phyloP scores from a whole-genome alignment of 75 land plant species.

The Adiantum capillusveneris region DNA sequence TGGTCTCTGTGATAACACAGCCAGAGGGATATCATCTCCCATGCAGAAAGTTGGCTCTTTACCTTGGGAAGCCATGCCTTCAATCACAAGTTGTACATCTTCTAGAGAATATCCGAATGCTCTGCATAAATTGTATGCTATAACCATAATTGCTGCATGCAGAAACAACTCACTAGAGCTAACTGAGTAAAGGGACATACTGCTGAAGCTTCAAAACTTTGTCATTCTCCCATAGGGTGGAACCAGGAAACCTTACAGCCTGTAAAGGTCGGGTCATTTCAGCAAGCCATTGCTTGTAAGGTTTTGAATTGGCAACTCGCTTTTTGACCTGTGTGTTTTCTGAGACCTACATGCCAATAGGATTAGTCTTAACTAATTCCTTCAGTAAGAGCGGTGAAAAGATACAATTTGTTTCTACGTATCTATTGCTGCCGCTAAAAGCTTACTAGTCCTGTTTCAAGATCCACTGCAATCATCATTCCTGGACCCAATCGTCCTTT shows the following conservation, averaged over 20 bases:
- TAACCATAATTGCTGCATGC: too few relatives aligned
- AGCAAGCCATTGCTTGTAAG: slow-evolving; percentile 80
- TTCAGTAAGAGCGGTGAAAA: too few relatives aligned
- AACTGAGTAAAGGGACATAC: slow-evolving; percentile 31
- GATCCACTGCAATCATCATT: slow-evolving; percentile 94
- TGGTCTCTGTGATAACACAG: slow-evolving; percentile 71
- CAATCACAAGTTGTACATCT: slow-evolving; percentile 99
- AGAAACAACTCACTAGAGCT: too few relatives aligned
- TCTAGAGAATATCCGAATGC: slow-evolving; percentile 97
- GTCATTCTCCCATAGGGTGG: slow-evolving; percentile 61
- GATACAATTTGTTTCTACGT: too few relatives aligned
- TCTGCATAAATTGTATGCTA: slow-evolving; percentile 25
- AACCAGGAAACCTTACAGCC: slow-evolving; percentile 48
- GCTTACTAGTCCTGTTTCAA: slow-evolving; percentile 78
- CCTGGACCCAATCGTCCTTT: slow-evolving; percentile 98
- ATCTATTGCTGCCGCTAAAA: too few relatives aligned
- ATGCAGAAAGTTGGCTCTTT: slow-evolving; percentile 98
- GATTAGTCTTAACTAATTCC: too few relatives aligned
- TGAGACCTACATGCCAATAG: slow-evolving; percentile 56
- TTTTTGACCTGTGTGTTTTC: slow-evolving; percentile 98
- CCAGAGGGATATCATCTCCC: slow-evolving; percentile 98
- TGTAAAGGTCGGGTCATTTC: slow-evolving; percentile 60
- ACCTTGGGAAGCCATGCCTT: slow-evolving; percentile 93
- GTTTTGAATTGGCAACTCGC: slow-evolving; percentile 65
- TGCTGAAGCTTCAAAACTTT: slow-evolving; percentile 66